Evolutionary conservation across 257 asterid species (phyloP).

Genomic region (Vinca minor): DNA sequence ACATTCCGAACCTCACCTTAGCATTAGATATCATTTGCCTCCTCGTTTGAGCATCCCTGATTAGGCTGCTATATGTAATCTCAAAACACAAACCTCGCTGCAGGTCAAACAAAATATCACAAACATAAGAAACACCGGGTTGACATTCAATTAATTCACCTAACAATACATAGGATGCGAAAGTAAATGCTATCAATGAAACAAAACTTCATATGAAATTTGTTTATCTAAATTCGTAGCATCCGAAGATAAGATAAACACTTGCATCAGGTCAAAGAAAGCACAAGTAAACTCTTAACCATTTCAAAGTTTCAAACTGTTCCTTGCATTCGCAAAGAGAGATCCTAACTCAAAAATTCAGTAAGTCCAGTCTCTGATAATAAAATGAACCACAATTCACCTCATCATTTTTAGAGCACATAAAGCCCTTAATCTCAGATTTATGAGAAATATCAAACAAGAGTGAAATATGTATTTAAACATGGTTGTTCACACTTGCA

Average conservation of each 20-base stretch:
- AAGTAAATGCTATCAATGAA: background rate
- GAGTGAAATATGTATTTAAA: background rate
- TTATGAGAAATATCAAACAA: too few relatives aligned
- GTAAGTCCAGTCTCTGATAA: background rate
- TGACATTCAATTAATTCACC: background rate
- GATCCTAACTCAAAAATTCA: background rate
- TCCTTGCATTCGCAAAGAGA: background rate
- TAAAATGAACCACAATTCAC: background rate
- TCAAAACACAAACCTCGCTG: constrained; percentile 92
- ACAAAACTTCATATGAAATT: background rate
- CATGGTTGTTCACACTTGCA: background rate
- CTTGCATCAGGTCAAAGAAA: background rate
- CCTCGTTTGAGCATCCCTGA: constrained; percentile 61
- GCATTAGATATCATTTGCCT: constrained; percentile 66
- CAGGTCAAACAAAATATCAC: constrained; percentile 19
- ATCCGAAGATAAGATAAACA: background rate
- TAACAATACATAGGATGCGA: background rate
- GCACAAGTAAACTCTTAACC: background rate
- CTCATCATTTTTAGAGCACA: background rate
- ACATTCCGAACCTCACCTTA: constrained; percentile 42
- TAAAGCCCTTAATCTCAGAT: too few relatives aligned
- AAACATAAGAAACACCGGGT: background rate
- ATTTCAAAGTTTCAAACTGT: background rate
- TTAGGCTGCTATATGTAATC: constrained; percentile 70
- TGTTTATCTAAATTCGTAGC: background rate